Evolutionary conservation across 139 green algal genomes (phyloP), one percentile per base, ranked within the genome.

Genomic region (Ulvella scutata): DNA sequence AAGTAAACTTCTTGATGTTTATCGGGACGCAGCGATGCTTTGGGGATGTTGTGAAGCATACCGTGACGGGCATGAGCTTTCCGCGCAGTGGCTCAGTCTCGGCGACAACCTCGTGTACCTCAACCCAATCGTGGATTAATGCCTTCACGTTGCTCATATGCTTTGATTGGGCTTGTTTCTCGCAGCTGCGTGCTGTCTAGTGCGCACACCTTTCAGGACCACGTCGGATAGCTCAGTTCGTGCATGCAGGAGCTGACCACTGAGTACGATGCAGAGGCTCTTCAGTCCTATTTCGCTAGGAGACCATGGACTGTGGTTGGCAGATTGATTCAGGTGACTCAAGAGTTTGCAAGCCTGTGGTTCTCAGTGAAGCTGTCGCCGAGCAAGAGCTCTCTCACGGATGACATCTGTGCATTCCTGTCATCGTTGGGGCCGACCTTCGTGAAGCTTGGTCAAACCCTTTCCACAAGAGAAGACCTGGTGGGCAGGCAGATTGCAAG

Each of bases 361-460:
- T 29, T 67, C 6, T 36, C 31, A 29, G n/a, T 67, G 51, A 67
- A 67, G 17, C 51, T 67, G 10, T 13, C n/a, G 31, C n/a, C n/a
- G 51, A 67, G 33, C 7, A 26, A 67, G 9, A 26, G 31, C n/a
- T 67, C 51, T 6, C 51, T 67, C 33, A 26, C 51, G 0, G 51
- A 26, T 36, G 51, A 67, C 7, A 67, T 67, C 51, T 36, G 51
- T 26, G 51, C n/a, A 23, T 26, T 78, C 26, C 17, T 78, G 33
- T 74, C 74, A 37, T 26, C 29, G 1, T 39, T 78, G 33, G 78
- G 78, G 23, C 67, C 72, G 9, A 62, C 75, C 4, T 82, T 67
- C 33, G 51, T 82, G 4, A 82, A 82, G 31, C 43, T 82, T 34
- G 78, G 61, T 3, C 78, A 82, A 72, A 78, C 74, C n/a, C 44